Evolutionary conservation across 2,329 filamentous ascomycete species (phyloP), one percentile per base, ranked within the genome.

Genomic region (Thermothelomyces thermophilus): DNA sequence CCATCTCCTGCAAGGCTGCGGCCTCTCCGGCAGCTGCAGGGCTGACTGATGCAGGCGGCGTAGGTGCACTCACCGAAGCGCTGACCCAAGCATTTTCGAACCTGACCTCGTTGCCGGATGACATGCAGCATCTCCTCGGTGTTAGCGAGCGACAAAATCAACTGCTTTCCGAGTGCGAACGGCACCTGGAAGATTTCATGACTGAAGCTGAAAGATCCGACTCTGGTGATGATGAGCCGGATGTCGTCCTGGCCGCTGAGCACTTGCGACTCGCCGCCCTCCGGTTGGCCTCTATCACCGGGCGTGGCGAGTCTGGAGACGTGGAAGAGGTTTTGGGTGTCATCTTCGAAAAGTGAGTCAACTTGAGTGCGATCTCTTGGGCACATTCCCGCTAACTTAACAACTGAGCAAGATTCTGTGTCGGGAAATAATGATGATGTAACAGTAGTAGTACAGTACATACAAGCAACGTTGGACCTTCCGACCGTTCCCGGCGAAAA

Each of bases 241-340:
- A 97, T 63, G 84, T 95, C 41, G 91, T 96, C 6, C 76, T 95
- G 22, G 90, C 90, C 10, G 93, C 93, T 0, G 93, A 98, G 67
- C 82, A 90, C 63, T 73, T 98, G 48, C 83, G 93, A 37, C 82
- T 80, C 57, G 90, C 90, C 11, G 90, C 88, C 1, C 80, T 84
- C 46, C 84, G 82, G 55, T 73, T 96, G n/a, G 86, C 89, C 2
- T 81, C 83, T 50, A 95, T 97, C 60, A 97, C 90, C 1, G 93
- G 93, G 0, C 81, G 81, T 48, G 90, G 90, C 1, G 87, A 90
- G 60, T 80, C 79, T 35, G 87, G 90, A 2, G 91, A 97, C 67
- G 89, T 97, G 14, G 91, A 98, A 65, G 93, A 97, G 64, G 88
- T 98, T 7, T 70, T 98, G 39, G 93, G 93, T 0, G 90, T 98